These are phyloP conservation scores for Penstemon barbatus DNA, from an alignment of 257 asterid genomes.

Conservation along the genomic window DNA sequence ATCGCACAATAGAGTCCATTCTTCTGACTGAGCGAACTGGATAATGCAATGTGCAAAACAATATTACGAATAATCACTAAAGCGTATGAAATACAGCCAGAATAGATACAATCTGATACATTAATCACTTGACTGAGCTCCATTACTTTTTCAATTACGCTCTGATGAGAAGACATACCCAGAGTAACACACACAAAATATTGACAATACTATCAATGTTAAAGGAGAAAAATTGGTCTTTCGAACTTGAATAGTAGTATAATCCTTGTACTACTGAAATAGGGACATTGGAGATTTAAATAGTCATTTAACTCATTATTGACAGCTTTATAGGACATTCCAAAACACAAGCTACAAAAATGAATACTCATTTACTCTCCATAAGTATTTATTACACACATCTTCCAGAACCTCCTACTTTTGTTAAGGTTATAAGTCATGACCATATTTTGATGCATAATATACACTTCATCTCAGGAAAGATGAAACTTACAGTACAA, in stretches of 20 bases:
- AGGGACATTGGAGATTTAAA: not conserved
- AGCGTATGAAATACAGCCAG: not conserved
- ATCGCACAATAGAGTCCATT: slow-evolving; percentile 84
- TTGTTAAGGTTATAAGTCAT: not conserved
- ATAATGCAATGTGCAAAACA: slow-evolving; percentile 26
- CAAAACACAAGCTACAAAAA: slow-evolving; percentile 1
- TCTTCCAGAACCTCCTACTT: not conserved
- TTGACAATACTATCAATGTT: not conserved
- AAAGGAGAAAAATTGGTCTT: slow-evolving; percentile 10
- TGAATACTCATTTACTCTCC: slow-evolving; percentile 12
- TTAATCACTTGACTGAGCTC: not conserved
- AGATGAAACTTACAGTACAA: slow-evolving; percentile 69
- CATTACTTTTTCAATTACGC: not conserved
- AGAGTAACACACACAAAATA: not conserved
- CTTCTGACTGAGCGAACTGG: slow-evolving; percentile 86
- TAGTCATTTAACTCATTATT: slow-evolving; percentile 5
- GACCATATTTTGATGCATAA: slow-evolving; percentile 12
- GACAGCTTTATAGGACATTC: slow-evolving; percentile 14
- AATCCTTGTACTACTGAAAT: not conserved
- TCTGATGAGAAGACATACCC: not conserved
- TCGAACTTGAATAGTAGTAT: slow-evolving; percentile 15
- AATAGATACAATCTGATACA: too few species aligned
- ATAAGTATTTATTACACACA: not conserved
- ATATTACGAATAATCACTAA: slow-evolving; percentile 7
- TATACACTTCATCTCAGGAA: slow-evolving; percentile 16